phyloP scores from a whole-genome alignment of 2,329 filamentous ascomycete genomes.

The Aspergillus ochraceoroseus region DNA sequence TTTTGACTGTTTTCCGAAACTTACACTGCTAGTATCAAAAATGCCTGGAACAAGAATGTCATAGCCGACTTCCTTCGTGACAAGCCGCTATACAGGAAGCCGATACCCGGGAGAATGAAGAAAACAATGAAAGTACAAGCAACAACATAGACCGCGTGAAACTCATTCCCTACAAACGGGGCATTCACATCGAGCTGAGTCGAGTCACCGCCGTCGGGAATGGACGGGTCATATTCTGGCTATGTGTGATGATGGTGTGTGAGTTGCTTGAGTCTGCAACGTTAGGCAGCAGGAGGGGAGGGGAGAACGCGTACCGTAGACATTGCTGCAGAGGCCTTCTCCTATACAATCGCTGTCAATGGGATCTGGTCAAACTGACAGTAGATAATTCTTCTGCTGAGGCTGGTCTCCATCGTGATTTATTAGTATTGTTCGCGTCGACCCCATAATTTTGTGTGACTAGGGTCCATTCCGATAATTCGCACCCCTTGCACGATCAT shows the following conservation, averaged over 20 bases:
- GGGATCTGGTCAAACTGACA: not conserved
- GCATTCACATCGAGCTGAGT: slow-evolving; percentile 52
- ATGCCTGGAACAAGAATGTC: slow-evolving; percentile 58
- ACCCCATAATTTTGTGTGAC: slow-evolving; percentile 1
- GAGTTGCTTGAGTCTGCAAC: too few relatives aligned
- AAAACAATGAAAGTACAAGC: slow-evolving; percentile 59
- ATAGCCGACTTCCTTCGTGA: slow-evolving; percentile 59
- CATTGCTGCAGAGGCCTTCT: slow-evolving; percentile 2
- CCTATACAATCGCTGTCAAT: not conserved
- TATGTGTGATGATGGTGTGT: slow-evolving; percentile 9
- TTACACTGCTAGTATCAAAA: slow-evolving; percentile 55
- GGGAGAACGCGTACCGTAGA: slow-evolving; percentile 11
- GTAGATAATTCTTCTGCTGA: not conserved
- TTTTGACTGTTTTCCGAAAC: too few relatives aligned
- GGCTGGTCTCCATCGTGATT: slow-evolving; percentile 1
- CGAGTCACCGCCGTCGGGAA: slow-evolving; percentile 53
- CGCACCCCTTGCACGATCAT: slow-evolving; percentile 8
- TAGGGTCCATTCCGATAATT: slow-evolving; percentile 1
- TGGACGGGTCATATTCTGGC: slow-evolving; percentile 36
- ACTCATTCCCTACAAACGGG: slow-evolving; percentile 56
- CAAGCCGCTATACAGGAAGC: slow-evolving; percentile 60
- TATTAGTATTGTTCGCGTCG: slow-evolving; percentile 3
- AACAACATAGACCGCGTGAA: slow-evolving; percentile 55
- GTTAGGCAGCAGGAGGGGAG: too few relatives aligned
- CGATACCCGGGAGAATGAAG: slow-evolving; percentile 63